These are phyloP conservation scores for Globisporangium acanthophoron DNA, from an alignment of 352 stramenopile genomes.

Conservation along the genomic window DNA sequence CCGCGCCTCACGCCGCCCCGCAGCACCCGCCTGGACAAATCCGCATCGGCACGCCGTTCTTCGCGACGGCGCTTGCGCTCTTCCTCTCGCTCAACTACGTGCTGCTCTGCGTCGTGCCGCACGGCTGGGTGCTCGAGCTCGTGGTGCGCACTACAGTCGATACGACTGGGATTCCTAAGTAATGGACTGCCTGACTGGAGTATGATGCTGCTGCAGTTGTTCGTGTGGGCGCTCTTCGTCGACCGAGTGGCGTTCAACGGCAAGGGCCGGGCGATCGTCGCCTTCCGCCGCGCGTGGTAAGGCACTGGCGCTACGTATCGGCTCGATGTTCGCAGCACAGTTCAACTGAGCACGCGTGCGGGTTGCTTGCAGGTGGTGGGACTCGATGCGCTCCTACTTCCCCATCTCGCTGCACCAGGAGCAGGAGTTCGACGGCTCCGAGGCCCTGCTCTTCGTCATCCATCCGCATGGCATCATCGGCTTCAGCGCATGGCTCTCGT, in stretches of 20 bases:
- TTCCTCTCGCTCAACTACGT: slow-evolving; percentile 21
- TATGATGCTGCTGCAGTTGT: slow-evolving; percentile 13
- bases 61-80: slow-evolving; percentile 16
- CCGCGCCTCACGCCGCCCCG: neutral
- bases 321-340: neutral
- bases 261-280: slow-evolving; percentile 21
- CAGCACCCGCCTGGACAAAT: slow-evolving; percentile 2
- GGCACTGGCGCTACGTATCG: neutral
- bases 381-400: slow-evolving; percentile 34
- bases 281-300: slow-evolving; percentile 29
- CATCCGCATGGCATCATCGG: slow-evolving; percentile 52
- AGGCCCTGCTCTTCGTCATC: slow-evolving; percentile 39
- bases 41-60: slow-evolving; percentile 1
- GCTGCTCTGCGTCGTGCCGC: slow-evolving; percentile 20
- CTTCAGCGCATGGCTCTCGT: slow-evolving; percentile 39
- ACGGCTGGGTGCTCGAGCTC: slow-evolving; percentile 21
- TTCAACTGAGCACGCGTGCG: neutral
- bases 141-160: slow-evolving; percentile 5
- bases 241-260: slow-evolving; percentile 40
- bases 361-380: slow-evolving; percentile 26
- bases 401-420: slow-evolving; percentile 34
- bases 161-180: too few relatives aligned
- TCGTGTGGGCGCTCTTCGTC: slow-evolving; percentile 24
- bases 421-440: slow-evolving; percentile 23
- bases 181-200: too few relatives aligned